Base-by-base conservation (phyloP, 1,284 basidiomycete genomes). In the Tranzscheliella williamsii region DNA sequence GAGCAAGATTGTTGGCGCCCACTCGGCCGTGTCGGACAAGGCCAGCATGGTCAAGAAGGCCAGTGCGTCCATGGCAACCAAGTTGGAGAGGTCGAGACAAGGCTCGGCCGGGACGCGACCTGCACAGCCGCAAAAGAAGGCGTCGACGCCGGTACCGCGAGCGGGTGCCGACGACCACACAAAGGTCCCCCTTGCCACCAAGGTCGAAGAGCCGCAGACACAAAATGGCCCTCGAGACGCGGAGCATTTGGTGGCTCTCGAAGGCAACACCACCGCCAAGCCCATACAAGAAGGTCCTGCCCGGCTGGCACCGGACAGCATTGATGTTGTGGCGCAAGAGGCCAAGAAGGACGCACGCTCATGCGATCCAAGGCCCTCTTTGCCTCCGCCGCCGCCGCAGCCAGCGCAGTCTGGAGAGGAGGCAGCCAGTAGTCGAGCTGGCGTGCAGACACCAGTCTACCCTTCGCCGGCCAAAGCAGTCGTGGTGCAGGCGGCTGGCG, bases 1-100 rank as follows among this genome's bases (percentile, higher is more conserved):
- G 46, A 50, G 42, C 21, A 51, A 45, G 35, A 24, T 56, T 8
- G 22, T 54, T 9, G 51, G 48, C 2, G 43, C 37, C 12, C 24
- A 40, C 8, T 20, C 41, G 21, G 34, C 9, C 8, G 42, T 32
- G 5, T 34, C 31, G 3, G 42, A 39, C 7, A 54, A 47, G 34
- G 36, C 30, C 12, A 38, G 18, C 8, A 36, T 27, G 20, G 50
- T 61, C 16, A 38, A 34, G 2, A 61, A 39, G 40, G 57, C 57
- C 3, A 36, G 26, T 1, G 38, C 7, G 1, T 31, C 4, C 5
- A 42, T 46, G 48, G 40, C 37, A 7, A 44, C 33, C 18, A 33
- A 31, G 12, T 38, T 57, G 18, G 43, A 43, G 24, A 37, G 38
- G 27, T 35, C 27, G 17, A 36, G 42, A n/a, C 27, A 50, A 20